Evolutionary conservation across 441 rosid genomes (phyloP).

Genomic region (Gossypium davidsonii): DNA sequence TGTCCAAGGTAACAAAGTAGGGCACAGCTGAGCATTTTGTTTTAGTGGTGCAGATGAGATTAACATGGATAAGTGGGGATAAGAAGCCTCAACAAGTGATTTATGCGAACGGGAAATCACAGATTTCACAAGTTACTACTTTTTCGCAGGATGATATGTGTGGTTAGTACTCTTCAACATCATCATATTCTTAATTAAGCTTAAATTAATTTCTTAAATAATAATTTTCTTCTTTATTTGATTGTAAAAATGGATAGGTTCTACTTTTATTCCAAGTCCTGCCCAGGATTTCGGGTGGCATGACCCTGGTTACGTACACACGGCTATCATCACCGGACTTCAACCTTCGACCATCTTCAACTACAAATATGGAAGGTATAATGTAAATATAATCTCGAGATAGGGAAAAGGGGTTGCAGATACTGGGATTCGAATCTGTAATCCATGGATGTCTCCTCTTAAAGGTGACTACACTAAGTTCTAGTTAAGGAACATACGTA

Average conservation of each 20-base stretch:
- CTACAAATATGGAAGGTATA: slow-evolving; percentile 60
- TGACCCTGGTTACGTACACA: slow-evolving; percentile 63
- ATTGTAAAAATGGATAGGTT: slow-evolving; percentile 19
- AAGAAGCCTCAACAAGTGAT: slow-evolving; percentile 37
- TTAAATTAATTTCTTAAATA: not conserved
- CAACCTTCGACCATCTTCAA: slow-evolving; percentile 38
- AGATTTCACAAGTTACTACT: slow-evolving; percentile 38
- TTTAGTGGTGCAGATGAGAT: slow-evolving; percentile 42
- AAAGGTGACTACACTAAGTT: too few species aligned
- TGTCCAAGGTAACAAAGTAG: not conserved
- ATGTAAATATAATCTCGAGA: slow-evolving; percentile 14
- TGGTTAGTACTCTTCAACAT: slow-evolving; percentile 19
- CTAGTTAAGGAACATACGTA: not conserved
- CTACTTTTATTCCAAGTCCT: slow-evolving; percentile 37
- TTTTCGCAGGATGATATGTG: slow-evolving; percentile 58
- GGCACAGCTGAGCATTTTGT: not conserved
- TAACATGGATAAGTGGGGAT: slow-evolving; percentile 71
- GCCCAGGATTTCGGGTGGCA: slow-evolving; percentile 81
- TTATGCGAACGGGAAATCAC: slow-evolving; percentile 37
- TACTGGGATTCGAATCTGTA: too few species aligned
- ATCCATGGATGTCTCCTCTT: too few species aligned
- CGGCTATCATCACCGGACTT: slow-evolving; percentile 58
- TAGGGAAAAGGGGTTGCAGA: too few species aligned
- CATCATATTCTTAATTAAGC: not conserved
- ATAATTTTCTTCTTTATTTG: not conserved